phyloP scores from a whole-genome alignment of 768 basidiomycete genomes.

The Leccinum rimulosum region DNA sequence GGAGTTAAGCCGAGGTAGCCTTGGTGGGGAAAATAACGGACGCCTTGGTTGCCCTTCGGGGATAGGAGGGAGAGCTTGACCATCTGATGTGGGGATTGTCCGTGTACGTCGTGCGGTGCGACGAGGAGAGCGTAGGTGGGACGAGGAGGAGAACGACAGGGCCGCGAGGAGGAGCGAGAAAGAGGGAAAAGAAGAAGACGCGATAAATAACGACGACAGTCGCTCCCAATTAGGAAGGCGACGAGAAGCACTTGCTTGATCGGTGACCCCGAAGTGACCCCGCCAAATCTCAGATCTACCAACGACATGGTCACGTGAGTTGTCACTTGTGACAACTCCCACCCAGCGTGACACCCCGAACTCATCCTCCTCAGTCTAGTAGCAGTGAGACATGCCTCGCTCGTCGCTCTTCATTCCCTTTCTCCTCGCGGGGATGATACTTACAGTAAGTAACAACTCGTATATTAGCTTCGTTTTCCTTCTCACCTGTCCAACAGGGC shows the following conservation, averaged over 20 bases:
- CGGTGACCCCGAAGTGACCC: conserved; percentile 24
- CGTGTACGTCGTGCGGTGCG: conserved; percentile 14
- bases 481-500: conserved; percentile 43
- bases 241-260: conserved; percentile 31
- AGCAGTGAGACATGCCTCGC: conserved; percentile 46
- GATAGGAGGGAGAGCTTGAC: conserved; percentile 68
- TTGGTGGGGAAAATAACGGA: conserved; percentile 68
- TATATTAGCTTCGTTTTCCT: neutral
- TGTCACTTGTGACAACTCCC: conserved; percentile 20
- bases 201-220: conserved; percentile 33
- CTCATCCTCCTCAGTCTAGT: neutral
- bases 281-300: conserved; percentile 27
- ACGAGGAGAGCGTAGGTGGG: conserved; percentile 15
- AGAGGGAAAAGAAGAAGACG: conserved; percentile 31
- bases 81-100: conserved; percentile 40
- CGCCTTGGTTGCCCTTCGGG: conserved; percentile 65
- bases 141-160: conserved; percentile 16
- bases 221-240: conserved; percentile 25
- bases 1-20: conserved; percentile 83
- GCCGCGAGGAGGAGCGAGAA: conserved; percentile 13
- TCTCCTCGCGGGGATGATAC: conserved; percentile 90
- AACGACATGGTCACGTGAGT: conserved; percentile 15
- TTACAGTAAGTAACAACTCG: conserved; percentile 53
- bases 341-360: conserved; percentile 7
- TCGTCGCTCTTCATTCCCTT: conserved; percentile 66